A percentile compares a stretch with the other conserved stretches of the same genome.
These are phyloP conservation scores for Termitomyces sp. DNA, from an alignment of 768 basidiomycete genomes.

Conservation along the genomic window DNA sequence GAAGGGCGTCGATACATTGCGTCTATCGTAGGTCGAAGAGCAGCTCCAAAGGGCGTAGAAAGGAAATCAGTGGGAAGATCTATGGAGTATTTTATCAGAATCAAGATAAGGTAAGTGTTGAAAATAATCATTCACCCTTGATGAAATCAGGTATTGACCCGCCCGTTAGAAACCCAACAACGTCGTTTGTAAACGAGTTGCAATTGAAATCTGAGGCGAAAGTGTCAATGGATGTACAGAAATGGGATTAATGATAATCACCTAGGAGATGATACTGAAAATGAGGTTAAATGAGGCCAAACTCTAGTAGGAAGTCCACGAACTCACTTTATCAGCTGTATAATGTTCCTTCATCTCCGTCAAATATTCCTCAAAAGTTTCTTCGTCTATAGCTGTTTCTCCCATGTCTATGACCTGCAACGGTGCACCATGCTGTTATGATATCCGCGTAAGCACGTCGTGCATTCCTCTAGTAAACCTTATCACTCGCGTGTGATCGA, in stretches of 20 bases:
- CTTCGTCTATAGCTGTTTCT: constrained; percentile 73
- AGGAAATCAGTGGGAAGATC: constrained; percentile 81
- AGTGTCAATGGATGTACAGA: not conserved
- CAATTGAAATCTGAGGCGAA: constrained; percentile 75
- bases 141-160: constrained; percentile 77
- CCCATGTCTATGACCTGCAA: constrained; percentile 70
- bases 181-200: constrained; percentile 91
- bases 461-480: not conserved
- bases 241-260: constrained; percentile 14
- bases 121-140: constrained; percentile 42
- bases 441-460: not conserved
- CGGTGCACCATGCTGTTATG: constrained; percentile 65
- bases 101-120: not conserved
- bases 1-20: constrained; percentile 71
- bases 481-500: constrained; percentile 65
- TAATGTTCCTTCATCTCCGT: constrained; percentile 70
- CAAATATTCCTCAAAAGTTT: constrained; percentile 83
- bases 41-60: constrained; percentile 82
- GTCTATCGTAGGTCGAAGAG: constrained; percentile 87
- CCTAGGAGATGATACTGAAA: constrained; percentile 83
- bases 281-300: not conserved
- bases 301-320: not conserved
- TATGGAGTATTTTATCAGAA: constrained; percentile 17
- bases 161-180: constrained; percentile 82
- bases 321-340: constrained; percentile 79